phyloP scores from a whole-genome alignment of 805 yeast genomes.

The Sungouiella thailandica region DNA sequence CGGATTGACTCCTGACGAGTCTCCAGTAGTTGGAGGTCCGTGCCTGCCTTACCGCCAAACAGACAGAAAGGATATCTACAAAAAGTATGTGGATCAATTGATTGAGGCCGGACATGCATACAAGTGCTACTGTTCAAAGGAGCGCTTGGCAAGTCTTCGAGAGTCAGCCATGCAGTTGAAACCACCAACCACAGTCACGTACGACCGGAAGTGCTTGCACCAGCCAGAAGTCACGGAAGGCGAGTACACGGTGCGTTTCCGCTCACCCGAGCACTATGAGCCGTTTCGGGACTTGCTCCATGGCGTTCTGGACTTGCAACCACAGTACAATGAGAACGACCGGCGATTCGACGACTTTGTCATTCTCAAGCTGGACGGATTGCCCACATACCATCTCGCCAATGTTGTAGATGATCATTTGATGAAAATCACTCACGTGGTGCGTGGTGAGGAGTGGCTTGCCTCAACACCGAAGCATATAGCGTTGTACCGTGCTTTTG shows the following conservation, averaged over 20 bases:
- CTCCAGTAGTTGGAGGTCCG: slow-evolving; percentile 57
- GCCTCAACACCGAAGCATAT: slow-evolving; percentile 94
- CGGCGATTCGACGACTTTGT: slow-evolving; percentile 86
- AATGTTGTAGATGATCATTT: slow-evolving; percentile 92
- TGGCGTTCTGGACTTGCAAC: slow-evolving; percentile 71
- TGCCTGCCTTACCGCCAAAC: slow-evolving; percentile 83
- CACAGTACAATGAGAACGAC: slow-evolving; percentile 68
- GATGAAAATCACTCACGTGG: slow-evolving; percentile 90
- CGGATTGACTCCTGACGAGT: slow-evolving; percentile 73
- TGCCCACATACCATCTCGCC: slow-evolving; percentile 96
- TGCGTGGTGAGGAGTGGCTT: slow-evolving; percentile 97
- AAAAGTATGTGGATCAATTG: slow-evolving; percentile 50
- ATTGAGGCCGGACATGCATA: slow-evolving; percentile 72
- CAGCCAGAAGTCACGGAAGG: slow-evolving; percentile 21
- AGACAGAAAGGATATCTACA: slow-evolving; percentile 65
- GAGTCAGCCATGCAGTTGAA: slow-evolving; percentile 66
- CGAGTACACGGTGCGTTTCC: slow-evolving; percentile 62
- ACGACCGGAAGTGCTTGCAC: slow-evolving; percentile 76
- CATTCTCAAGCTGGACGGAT: slow-evolving; percentile 83
- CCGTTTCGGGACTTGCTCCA: slow-evolving; percentile 69
- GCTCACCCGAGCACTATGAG: slow-evolving; percentile 69
- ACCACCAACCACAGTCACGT: slow-evolving; percentile 90
- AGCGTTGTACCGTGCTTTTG: slow-evolving; percentile 79
- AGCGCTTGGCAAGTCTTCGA: slow-evolving; percentile 61
- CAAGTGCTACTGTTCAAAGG: slow-evolving; percentile 80